phyloP scores from a whole-genome alignment of 75 land plant genomes.

The Cupressus sempervirens region DNA sequence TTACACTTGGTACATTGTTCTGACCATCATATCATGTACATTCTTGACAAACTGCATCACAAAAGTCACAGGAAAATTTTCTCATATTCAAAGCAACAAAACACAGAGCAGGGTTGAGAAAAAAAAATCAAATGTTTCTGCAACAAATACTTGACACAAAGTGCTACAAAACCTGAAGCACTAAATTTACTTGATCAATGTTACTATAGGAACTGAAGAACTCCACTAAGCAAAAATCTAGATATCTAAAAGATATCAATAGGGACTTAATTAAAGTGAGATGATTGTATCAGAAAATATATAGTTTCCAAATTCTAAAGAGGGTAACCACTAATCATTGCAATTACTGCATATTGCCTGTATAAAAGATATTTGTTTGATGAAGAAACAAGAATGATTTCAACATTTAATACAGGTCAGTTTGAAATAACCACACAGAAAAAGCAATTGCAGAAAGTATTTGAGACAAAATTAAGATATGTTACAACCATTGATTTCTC shows the following conservation, averaged over 20 bases:
- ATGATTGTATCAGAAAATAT: background rate
- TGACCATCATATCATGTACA: slow-evolving; percentile 76
- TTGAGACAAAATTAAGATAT: background rate
- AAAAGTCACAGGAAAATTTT: background rate
- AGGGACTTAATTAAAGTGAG: background rate
- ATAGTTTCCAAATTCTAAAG: background rate
- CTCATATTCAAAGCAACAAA: background rate
- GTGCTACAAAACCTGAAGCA: background rate
- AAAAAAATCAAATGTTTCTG: background rate
- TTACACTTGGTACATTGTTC: slow-evolving; percentile 53
- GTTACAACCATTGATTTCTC: background rate
- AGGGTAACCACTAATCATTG: background rate
- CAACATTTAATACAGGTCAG: background rate
- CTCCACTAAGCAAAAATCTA: background rate
- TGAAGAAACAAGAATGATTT: background rate
- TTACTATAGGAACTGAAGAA: background rate
- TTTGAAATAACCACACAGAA: background rate
- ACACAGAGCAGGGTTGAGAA: background rate
- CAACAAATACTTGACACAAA: background rate
- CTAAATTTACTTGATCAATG: background rate
- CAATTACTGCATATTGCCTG: background rate
- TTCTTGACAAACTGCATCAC: slow-evolving; percentile 61
- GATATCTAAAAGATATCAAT: background rate
- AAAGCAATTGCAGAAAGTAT: background rate
- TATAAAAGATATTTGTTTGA: background rate